Evolutionary conservation across 352 stramenopile species (phyloP).

Genomic region (Phytophthora megakarya): DNA sequence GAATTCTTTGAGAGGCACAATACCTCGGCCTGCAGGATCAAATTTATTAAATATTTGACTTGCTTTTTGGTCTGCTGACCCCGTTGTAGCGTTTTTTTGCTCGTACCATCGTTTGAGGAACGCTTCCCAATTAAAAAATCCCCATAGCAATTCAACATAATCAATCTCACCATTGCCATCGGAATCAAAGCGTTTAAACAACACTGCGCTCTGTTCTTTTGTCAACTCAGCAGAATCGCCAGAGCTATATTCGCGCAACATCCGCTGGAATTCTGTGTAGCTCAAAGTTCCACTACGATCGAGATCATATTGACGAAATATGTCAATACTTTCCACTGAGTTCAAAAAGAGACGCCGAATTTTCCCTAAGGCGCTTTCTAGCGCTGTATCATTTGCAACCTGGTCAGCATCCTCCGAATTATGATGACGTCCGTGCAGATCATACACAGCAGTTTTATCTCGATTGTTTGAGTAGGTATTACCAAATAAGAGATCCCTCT

Average conservation of each 20-base stretch:
- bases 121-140: constrained; percentile 61
- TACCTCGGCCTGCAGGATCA: constrained; percentile 43
- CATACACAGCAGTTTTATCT: constrained; percentile 50
- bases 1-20: constrained; percentile 50
- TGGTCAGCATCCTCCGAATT: constrained; percentile 29
- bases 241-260: constrained; percentile 39
- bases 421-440: constrained; percentile 64
- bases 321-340: constrained; percentile 26
- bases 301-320: constrained; percentile 56
- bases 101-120: constrained; percentile 66
- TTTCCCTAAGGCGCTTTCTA: constrained; percentile 63
- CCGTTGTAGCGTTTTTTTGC: constrained; percentile 33
- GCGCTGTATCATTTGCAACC: constrained; percentile 33
- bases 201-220: constrained; percentile 42
- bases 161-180: constrained; percentile 56
- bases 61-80: constrained; percentile 14
- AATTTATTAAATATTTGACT: constrained; percentile 54
- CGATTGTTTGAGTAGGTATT: neutral
- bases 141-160: constrained; percentile 67
- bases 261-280: constrained; percentile 45
- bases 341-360: constrained; percentile 49
- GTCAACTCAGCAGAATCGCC: constrained; percentile 31
- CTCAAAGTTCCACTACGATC: constrained; percentile 55
- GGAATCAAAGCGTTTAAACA: constrained; percentile 57
- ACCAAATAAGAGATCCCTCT: constrained; percentile 37